Percentiles rank a stretch among this genome's conserved stretches.
These are phyloP conservation scores for Climacium dendroides DNA, from an alignment of 225 moss, liverwort and hornwort genomes.

Conservation along the genomic window DNA sequence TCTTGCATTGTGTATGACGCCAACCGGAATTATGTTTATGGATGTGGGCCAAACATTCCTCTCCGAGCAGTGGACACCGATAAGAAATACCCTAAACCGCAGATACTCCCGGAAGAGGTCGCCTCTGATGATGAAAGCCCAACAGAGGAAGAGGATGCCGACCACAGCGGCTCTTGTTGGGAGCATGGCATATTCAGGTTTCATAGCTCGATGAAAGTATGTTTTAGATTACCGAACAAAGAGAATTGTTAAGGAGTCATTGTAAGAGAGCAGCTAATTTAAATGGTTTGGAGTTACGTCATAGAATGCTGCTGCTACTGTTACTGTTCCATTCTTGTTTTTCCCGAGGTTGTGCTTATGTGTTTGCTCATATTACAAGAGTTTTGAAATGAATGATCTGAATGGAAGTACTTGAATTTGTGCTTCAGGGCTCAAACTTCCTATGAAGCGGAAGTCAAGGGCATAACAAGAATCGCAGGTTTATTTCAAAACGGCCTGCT, in stretches of 20 bases:
- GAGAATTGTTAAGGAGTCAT: neutral
- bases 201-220: neutral
- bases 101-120: neutral
- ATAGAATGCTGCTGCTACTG: neutral
- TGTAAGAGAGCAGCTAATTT: neutral
- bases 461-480: slow-evolving; percentile 7
- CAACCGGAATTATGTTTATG: slow-evolving; percentile 39
- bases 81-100: slow-evolving; percentile 10
- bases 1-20: slow-evolving; percentile 44
- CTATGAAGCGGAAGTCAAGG: slow-evolving; percentile 7
- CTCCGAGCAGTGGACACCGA: slow-evolving; percentile 64
- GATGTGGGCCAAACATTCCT: slow-evolving; percentile 46
- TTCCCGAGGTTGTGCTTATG: neutral
- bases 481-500: neutral
- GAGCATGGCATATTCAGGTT: slow-evolving; percentile 31
- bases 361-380: neutral
- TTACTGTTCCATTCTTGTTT: neutral
- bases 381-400: neutral
- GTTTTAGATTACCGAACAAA: neutral
- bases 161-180: slow-evolving; percentile 15
- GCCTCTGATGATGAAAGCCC: neutral
- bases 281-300: neutral
- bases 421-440: slow-evolving; percentile 14
- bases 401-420: neutral
- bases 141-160: neutral